A percentile compares a stretch with the other conserved stretches of the same genome.
Conservation (phyloP, 805 yeast genomes). For the Candida golubevii region DNA sequence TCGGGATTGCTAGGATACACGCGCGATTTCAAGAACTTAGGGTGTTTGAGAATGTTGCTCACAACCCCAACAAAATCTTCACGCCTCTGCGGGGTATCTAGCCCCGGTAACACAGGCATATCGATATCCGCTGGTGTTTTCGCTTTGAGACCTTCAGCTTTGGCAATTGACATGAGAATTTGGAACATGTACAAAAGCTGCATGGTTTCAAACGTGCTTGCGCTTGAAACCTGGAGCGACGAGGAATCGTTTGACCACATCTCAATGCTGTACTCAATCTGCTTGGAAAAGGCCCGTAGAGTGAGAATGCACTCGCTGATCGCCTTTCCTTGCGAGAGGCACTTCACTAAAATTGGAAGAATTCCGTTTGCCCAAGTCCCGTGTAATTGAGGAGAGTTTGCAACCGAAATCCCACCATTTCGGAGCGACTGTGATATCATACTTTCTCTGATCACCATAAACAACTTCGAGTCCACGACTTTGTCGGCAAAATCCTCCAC, state of each 20-base stretch:
- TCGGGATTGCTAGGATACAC: conserved; percentile 59
- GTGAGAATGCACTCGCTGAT: conserved; percentile 62
- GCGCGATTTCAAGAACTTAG: conserved; percentile 72
- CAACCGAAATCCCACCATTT: conserved; percentile 56
- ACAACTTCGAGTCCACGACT: conserved; percentile 58
- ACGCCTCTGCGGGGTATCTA: conserved; percentile 56
- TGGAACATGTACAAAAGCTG: conserved; percentile 65
- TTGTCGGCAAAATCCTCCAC: conserved; percentile 62
- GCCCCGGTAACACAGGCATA: conserved; percentile 48
- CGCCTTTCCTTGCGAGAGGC: conserved; percentile 61
- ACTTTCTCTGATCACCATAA: conserved; percentile 65
- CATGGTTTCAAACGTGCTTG: conserved; percentile 37
- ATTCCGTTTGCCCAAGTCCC: conserved; percentile 85
- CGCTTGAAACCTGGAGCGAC: conserved; percentile 33
- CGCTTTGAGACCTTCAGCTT: conserved; percentile 40
- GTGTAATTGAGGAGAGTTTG: conserved; percentile 54
- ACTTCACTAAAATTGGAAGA: conserved; percentile 57
- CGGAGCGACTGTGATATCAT: conserved; percentile 66
- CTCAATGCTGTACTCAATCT: conserved; percentile 56
- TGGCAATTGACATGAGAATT: conserved; percentile 50
- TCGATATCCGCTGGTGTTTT: conserved; percentile 18
- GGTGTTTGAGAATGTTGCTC: conserved; percentile 77
- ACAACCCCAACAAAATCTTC: conserved; percentile 57
- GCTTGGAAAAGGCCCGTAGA: conserved; percentile 58
- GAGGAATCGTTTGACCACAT: conserved; percentile 65